Evolutionary conservation across 2,329 filamentous ascomycete genomes (phyloP), one percentile per base, ranked within the genome.

Genomic region (Arthrinium phaeospermum): DNA sequence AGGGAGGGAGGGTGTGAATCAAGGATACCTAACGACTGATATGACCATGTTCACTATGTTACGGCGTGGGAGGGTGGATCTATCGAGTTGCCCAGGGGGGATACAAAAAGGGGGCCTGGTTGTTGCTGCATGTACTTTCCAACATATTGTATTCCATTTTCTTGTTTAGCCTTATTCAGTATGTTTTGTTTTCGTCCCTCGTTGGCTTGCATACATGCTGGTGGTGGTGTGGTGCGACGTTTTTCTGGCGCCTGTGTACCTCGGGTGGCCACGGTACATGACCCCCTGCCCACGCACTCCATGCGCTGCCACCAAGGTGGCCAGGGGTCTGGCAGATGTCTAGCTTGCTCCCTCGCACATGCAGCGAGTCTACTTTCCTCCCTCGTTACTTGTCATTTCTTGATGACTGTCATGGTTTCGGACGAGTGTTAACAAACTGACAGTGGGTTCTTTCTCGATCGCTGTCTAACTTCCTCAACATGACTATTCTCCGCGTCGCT

Each of bases 141-240:
- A n/a, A n/a, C 0, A n/a, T n/a, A 13, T 13, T 64, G 13, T n/a
- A 3, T 41, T 41, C 14, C 1, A 12, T n/a, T 12, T 64, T 4
- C 7, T 24, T 34, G 14, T 64, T 64, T 64, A 64, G 57, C 57
- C 57, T 41, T 41, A 64, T 64, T 30, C n/a, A 64, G 30, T 64
- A 19, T 61, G 19, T n/a, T 24, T 41, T 14, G 4, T 12, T n/a
- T 22, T 16, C 44, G 13, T 14, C 13, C 16, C 16, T 64, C 8
- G 34, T n/a, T 64, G 10, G 19, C 57, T 64, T 64, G 57, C 57
- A 41, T 64, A n/a, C 2, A 10, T 10, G 1, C 1, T 8, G 27
- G 7, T 57, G 10, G 7, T 10, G 46, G 19, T 41, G 19, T 64
- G 10, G 34, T 64, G 19, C 41, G 30, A 64, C 57, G 12, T 1